Base-by-base conservation (phyloP, 768 basidiomycete genomes). In the Leucocoprinus sp. region DNA sequence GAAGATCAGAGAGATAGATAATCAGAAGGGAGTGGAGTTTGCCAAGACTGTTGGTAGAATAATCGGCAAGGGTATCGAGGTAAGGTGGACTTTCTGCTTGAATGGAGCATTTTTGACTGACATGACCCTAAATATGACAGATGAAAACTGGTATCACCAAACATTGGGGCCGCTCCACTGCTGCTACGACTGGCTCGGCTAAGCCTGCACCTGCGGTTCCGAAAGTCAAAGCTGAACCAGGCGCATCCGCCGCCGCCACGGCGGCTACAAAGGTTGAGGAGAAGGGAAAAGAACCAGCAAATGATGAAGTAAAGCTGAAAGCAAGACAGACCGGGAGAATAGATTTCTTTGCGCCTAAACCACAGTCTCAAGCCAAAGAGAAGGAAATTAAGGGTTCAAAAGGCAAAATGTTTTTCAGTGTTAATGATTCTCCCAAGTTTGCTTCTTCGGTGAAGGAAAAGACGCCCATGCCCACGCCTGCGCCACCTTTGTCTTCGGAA, bases 31-130 rank as follows among this genome's bases (percentile, higher is more conserved):
- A 0, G 48, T 60, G 1, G 69, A 70, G 41, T 62, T 69, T 43
- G 65, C 66, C 11, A 37, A 54, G 8, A 59, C 53, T 11, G 61
- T 75, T 6, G 82, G 82, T 0, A 77, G 71, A 52, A 62, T 80
- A 8, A 49, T 60, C 21, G 55, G 55, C 11, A 49, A 50, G 24
- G 59, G 55, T 14, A 71, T 80, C 8, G 66, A 72, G 64, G 80
- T 78, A 17, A 36, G 52, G 48, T 37, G n/a, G 19, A 34, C 21
- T 7, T 24, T 18, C 24, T 41, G 15, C 33, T 50, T 22, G 15
- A 18, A 15, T 17, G 23, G n/a, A 34, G 35, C n/a, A 9, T 17
- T 24, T 24, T 12, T 18, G 39, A 34, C 19, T n/a, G 21, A 23
- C 22, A 21, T 39, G 37, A 43, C 24, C 45, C 8, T 45, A 28